Percentiles rank a stretch among this genome's conserved stretches.
Conservation (phyloP, 1,284 basidiomycete species). For the Cryptococcus sp. region DNA sequence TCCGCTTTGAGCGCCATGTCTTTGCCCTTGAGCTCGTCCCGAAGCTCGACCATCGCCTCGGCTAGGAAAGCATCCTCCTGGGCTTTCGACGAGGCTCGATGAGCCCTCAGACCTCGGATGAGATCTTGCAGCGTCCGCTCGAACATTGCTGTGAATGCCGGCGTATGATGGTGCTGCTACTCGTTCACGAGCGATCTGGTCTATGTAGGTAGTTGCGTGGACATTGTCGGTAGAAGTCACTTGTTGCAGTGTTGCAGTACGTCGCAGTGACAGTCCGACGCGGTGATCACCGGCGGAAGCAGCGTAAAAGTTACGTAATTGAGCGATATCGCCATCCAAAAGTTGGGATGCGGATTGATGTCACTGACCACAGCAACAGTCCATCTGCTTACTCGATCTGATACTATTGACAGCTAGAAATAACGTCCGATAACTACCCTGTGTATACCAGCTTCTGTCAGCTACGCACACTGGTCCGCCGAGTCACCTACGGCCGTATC, state of each 20-base stretch:
- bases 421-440: too few relatives aligned
- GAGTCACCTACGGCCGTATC: too few relatives aligned
- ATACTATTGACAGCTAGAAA: too few relatives aligned
- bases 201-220: background rate
- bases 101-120: slow-evolving; percentile 78
- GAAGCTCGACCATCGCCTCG: slow-evolving; percentile 67
- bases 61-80: slow-evolving; percentile 56
- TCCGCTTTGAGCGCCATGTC: slow-evolving; percentile 97
- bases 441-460: too few relatives aligned
- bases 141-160: slow-evolving; percentile 73
- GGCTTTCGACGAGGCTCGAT: slow-evolving; percentile 51
- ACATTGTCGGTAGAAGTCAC: background rate
- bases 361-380: too few relatives aligned
- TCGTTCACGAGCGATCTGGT: background rate
- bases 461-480: too few relatives aligned
- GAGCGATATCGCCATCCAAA: background rate
- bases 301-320: background rate
- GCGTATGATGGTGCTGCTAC: too few relatives aligned
- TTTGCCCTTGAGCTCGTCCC: slow-evolving; percentile 84
- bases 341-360: background rate
- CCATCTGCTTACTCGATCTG: too few relatives aligned
- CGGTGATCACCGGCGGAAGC: background rate
- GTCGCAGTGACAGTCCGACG: slow-evolving; percentile 1
- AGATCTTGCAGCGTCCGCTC: slow-evolving; percentile 90
- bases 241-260: background rate